phyloP scores from a whole-genome alignment of 768 basidiomycete species.

The Lyophyllum semitale region DNA sequence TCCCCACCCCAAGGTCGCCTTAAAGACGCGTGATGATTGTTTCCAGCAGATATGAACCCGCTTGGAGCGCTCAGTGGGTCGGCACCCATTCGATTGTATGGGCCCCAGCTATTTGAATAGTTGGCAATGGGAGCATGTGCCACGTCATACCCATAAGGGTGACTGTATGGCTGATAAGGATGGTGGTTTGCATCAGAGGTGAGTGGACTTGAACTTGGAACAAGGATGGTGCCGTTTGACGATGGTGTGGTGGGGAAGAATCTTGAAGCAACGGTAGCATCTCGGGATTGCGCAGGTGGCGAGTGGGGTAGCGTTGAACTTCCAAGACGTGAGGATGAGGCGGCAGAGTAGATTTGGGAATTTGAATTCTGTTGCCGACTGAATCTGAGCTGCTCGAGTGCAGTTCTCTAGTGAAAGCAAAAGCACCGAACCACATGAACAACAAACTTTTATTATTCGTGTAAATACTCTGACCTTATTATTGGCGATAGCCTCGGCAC shows the following conservation, averaged over 20 bases:
- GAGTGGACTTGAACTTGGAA: slow-evolving; percentile 76
- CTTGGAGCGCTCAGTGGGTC: slow-evolving; percentile 66
- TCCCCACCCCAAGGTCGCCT: slow-evolving; percentile 45
- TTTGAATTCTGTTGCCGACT: slow-evolving; percentile 37
- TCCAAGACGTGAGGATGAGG: slow-evolving; percentile 26
- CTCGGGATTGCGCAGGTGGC: slow-evolving; percentile 69
- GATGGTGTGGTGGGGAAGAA: slow-evolving; percentile 54
- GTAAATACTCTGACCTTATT: slow-evolving; percentile 49
- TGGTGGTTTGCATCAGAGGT: slow-evolving; percentile 38
- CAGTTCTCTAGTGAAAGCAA: slow-evolving; percentile 36
- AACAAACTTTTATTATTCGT: slow-evolving; percentile 6
- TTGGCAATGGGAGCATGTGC: slow-evolving; percentile 40
- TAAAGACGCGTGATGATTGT: slow-evolving; percentile 51
- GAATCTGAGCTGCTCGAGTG: slow-evolving; percentile 50
- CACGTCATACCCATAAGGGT: slow-evolving; percentile 41
- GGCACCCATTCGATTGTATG: slow-evolving; percentile 28
- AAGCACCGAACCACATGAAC: slow-evolving; percentile 16
- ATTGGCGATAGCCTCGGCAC: slow-evolving; percentile 42
- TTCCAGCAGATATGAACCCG: slow-evolving; percentile 49
- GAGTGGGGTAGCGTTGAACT: slow-evolving; percentile 26
- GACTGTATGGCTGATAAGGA: slow-evolving; percentile 40
- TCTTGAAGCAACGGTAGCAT: slow-evolving; percentile 68
- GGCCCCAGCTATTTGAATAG: slow-evolving; percentile 38
- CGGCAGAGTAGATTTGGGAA: slow-evolving; percentile 25
- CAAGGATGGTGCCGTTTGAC: slow-evolving; percentile 60